Conservation (phyloP, 495 filamentous ascomycete species). For the Immersiella caudata region DNA sequence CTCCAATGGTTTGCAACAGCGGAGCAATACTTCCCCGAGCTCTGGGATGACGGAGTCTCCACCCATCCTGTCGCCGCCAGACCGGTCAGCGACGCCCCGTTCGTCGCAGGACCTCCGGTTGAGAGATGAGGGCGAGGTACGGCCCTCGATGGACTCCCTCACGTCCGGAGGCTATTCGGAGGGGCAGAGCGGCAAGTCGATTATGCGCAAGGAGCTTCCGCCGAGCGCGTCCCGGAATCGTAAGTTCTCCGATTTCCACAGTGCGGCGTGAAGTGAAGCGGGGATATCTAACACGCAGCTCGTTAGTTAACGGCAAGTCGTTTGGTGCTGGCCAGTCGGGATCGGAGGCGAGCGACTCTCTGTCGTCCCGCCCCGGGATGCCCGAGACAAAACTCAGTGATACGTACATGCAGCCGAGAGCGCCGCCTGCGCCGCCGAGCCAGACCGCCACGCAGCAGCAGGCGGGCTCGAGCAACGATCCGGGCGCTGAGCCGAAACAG, state of each 20-base stretch:
- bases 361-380: conserved; percentile 30
- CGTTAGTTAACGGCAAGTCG: conserved; percentile 46
- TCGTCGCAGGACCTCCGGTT: conserved; percentile 52
- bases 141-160: conserved; percentile 46
- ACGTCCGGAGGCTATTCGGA: conserved; percentile 24
- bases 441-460: conserved; percentile 58
- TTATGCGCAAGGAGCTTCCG: conserved; percentile 54
- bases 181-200: conserved; percentile 40
- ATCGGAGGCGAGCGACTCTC: conserved; percentile 20
- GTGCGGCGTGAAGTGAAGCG: conserved; percentile 14
- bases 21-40: conserved; percentile 34
- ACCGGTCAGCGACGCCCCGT: conserved; percentile 49
- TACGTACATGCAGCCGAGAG: conserved; percentile 65
- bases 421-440: conserved; percentile 55
- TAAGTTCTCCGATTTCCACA: conserved; percentile 27
- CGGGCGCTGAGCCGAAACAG: conserved; percentile 55
- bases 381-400: conserved; percentile 54
- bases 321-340: conserved; percentile 2
- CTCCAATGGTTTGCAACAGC: conserved; percentile 31
- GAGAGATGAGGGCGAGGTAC: conserved; percentile 49
- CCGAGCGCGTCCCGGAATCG: conserved; percentile 40
- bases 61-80: conserved; percentile 34
- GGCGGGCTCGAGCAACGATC: conserved; percentile 24
- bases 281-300: conserved; percentile 5
- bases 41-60: conserved; percentile 34